These are phyloP conservation scores for Phytophthora pluvialis DNA, from an alignment of 352 stramenopile species.

Conservation along the genomic window DNA sequence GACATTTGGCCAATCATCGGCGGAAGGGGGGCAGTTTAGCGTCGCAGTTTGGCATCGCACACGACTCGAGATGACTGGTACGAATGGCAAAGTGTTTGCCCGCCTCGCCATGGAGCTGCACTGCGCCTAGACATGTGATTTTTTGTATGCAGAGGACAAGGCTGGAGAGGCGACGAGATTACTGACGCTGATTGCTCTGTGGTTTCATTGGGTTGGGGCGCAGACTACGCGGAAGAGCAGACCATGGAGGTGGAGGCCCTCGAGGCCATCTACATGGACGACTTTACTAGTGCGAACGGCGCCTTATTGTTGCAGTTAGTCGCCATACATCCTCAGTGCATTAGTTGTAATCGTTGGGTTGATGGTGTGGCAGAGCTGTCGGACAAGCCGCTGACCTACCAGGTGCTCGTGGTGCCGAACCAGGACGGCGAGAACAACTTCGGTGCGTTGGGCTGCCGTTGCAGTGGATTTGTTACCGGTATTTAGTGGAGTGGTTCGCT, in stretches of 20 bases:
- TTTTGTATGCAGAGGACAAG: conserved; percentile 1
- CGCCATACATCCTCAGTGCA: background rate
- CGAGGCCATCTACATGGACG: conserved; percentile 91
- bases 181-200: conserved; percentile 1
- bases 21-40: background rate
- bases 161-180: background rate
- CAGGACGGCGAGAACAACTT: conserved; percentile 88
- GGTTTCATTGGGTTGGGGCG: conserved; percentile 13
- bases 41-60: conserved; percentile 30
- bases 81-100: conserved; percentile 36
- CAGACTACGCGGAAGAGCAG: conserved; percentile 90
- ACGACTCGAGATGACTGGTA: conserved; percentile 65
- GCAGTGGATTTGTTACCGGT: background rate
- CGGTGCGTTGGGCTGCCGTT: conserved; percentile 39
- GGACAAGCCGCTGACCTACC: conserved; percentile 73
- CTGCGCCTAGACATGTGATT: background rate
- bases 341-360: conserved; percentile 4
- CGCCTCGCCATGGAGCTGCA: background rate
- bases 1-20: conserved; percentile 44
- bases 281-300: conserved; percentile 77
- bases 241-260: conserved; percentile 90
- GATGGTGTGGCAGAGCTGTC: conserved; percentile 63
- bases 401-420: conserved; percentile 86
- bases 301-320: background rate
- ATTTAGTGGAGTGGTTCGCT: conserved; percentile 1